Evolutionary conservation across 2,329 filamentous ascomycete genomes (phyloP).

Genomic region (Hymenoscyphus scutula): DNA sequence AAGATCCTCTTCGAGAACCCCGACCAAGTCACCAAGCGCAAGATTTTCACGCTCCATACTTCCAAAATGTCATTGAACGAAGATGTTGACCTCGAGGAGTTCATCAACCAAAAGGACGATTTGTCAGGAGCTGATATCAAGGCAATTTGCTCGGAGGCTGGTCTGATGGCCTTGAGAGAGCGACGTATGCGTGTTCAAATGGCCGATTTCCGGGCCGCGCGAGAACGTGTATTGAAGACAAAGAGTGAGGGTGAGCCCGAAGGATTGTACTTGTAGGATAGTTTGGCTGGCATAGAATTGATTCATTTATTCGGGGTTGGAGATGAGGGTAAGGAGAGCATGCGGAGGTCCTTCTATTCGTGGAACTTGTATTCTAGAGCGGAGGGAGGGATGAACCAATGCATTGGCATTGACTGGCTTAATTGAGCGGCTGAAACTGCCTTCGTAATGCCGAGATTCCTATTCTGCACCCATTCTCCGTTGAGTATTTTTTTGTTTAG

Average conservation of each 20-base stretch:
- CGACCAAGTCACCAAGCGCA: conserved; percentile 86
- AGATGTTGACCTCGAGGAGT: conserved; percentile 98
- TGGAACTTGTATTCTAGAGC: conserved; percentile 5
- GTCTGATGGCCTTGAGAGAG: conserved; percentile 89
- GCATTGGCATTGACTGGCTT: background rate
- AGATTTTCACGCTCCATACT: conserved; percentile 98
- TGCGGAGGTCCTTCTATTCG: conserved; percentile 2
- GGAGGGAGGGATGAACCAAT: background rate
- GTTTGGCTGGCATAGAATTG: background rate
- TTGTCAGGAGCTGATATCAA: conserved; percentile 97
- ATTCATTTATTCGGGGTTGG: conserved; percentile 20
- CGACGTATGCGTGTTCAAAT: conserved; percentile 98
- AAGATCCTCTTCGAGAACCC: conserved; percentile 79
- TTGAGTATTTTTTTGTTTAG: too few species aligned
- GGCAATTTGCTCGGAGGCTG: conserved; percentile 96
- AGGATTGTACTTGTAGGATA: conserved; percentile 87
- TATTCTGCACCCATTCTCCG: too few species aligned
- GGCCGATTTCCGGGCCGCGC: conserved; percentile 91
- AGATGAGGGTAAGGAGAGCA: background rate
- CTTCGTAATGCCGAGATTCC: background rate
- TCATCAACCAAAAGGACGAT: conserved; percentile 98
- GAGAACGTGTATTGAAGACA: conserved; percentile 93
- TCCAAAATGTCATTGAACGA: conserved; percentile 97
- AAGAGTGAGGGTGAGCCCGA: conserved; percentile 99
- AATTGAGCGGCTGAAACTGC: background rate